A percentile compares a stretch with the other conserved stretches of the same genome.
These are phyloP conservation scores for Ampelocalamus luodianensis DNA, from an alignment of 176 grass and related monocot species.

Conservation along the genomic window DNA sequence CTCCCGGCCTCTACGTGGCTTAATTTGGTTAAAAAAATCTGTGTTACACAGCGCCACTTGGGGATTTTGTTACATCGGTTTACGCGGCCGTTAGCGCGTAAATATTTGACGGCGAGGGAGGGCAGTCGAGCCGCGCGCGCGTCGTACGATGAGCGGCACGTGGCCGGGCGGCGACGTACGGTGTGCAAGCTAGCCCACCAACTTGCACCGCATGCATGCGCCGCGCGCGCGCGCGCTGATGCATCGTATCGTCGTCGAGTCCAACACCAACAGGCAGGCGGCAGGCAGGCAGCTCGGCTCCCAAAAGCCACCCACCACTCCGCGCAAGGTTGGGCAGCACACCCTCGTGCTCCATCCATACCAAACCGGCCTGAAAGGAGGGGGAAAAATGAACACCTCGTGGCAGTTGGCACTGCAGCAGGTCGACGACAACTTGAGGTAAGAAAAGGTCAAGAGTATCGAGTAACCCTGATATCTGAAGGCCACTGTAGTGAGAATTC, in stretches of 20 bases:
- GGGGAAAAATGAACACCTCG: not conserved
- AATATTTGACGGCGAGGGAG: no score
- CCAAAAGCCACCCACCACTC: slow-evolving; percentile 51
- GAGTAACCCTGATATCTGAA: no score
- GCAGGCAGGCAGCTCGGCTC: slow-evolving; percentile 57
- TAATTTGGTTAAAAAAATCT: no score
- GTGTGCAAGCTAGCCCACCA: slow-evolving; percentile 2
- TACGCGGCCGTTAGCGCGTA: no score
- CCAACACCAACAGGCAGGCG: slow-evolving; percentile 37
- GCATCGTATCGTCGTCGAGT: not conserved
- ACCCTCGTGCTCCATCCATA: slow-evolving; percentile 45
- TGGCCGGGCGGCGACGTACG: not conserved
- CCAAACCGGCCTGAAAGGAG: not conserved
- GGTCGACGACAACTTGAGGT: no score
- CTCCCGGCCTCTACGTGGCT: no score
- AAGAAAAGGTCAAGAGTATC: no score
- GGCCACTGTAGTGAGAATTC: no score
- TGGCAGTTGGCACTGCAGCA: not conserved
- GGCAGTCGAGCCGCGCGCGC: no score
- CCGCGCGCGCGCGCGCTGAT: not conserved
- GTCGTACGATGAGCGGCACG: no score
- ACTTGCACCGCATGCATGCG: not conserved
- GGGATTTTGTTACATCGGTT: no score
- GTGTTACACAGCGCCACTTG: no score
- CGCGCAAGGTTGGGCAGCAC: slow-evolving; percentile 46